Evolutionary conservation across 495 filamentous ascomycete species (phyloP).

Genomic region (Lasiosphaeriaceae sp.): DNA sequence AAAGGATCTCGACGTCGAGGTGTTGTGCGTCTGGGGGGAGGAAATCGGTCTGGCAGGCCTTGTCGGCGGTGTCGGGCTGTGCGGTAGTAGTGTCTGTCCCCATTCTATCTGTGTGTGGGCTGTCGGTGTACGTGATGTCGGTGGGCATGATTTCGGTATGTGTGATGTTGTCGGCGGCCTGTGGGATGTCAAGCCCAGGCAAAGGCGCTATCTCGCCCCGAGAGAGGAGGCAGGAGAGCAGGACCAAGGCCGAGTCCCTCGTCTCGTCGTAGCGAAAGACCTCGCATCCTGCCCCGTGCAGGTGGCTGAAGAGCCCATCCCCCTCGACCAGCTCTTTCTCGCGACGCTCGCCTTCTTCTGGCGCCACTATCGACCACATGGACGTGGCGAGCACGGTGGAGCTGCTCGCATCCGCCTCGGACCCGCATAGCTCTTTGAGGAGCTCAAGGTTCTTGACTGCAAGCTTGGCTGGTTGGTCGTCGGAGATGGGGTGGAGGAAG

Average conservation of each 20-base stretch:
- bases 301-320: constrained; percentile 35
- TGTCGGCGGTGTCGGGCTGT: neutral
- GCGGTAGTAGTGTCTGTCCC: neutral
- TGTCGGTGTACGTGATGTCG: neutral
- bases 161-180: neutral
- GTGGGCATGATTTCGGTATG: neutral
- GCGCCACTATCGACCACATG: constrained; percentile 33
- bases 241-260: constrained; percentile 19
- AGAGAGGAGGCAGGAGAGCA: neutral
- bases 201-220: neutral
- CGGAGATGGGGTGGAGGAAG: constrained; percentile 44
- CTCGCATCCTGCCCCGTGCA: constrained; percentile 27
- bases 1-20: neutral
- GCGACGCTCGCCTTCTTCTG: constrained; percentile 24
- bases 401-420: neutral
- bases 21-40: neutral
- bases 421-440: constrained; percentile 23
- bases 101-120: neutral
- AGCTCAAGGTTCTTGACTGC: constrained; percentile 35
- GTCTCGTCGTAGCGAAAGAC: constrained; percentile 25
- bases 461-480: constrained; percentile 32
- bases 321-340: constrained; percentile 31
- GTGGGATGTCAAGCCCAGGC: neutral
- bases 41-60: neutral
- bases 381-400: constrained; percentile 41